These are phyloP conservation scores for Cicer judaicum DNA, from an alignment of 306 rosid genomes.

Conservation along the genomic window DNA sequence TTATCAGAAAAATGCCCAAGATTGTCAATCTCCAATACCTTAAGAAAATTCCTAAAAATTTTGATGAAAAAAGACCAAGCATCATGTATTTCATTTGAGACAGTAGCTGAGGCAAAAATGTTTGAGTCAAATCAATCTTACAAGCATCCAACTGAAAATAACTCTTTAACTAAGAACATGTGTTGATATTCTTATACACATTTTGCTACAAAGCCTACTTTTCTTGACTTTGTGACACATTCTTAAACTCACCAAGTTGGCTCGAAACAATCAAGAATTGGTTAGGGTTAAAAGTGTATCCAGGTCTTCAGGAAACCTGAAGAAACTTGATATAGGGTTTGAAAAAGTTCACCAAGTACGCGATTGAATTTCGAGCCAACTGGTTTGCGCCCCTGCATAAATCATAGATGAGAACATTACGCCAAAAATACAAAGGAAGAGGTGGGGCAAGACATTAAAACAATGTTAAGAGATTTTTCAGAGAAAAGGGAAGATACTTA, in stretches of 20 bases:
- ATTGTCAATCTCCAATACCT: slow-evolving; percentile 22
- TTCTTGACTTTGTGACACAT: slow-evolving; percentile 33
- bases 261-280: slow-evolving; percentile 70
- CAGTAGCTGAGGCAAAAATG: slow-evolving; percentile 21
- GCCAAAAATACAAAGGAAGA: slow-evolving; percentile 28
- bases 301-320: slow-evolving; percentile 78
- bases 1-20: slow-evolving; percentile 41
- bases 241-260: slow-evolving; percentile 69
- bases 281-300: slow-evolving; percentile 59
- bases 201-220: slow-evolving; percentile 16
- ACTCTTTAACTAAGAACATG: slow-evolving; percentile 23
- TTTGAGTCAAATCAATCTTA: slow-evolving; percentile 23
- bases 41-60: slow-evolving; percentile 21
- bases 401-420: slow-evolving; percentile 51
- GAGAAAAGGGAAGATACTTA: neutral
- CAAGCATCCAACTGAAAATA: slow-evolving; percentile 33
- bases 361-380: slow-evolving; percentile 84
- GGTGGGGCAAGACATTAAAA: slow-evolving; percentile 9
- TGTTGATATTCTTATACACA: slow-evolving; percentile 34
- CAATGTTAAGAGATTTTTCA: neutral
- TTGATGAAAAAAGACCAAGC: slow-evolving; percentile 12
- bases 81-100: slow-evolving; percentile 29
- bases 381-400: slow-evolving; percentile 71
- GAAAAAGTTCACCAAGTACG: slow-evolving; percentile 61
- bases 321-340: slow-evolving; percentile 54